These are phyloP conservation scores for Candida ulmi DNA, from an alignment of 805 yeast species.

Conservation along the genomic window DNA sequence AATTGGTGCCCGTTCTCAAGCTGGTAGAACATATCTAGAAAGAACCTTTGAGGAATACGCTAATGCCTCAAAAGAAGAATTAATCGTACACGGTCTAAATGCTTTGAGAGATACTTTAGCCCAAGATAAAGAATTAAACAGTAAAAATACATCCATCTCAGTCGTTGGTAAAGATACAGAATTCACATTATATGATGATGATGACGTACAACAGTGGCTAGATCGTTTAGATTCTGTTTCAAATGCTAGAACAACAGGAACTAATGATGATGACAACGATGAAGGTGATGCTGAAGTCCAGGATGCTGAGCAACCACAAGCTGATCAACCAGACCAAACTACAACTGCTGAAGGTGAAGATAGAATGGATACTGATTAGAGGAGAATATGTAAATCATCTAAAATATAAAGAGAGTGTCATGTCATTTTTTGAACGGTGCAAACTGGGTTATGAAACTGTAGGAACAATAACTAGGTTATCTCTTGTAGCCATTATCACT, in stretches of 20 bases:
- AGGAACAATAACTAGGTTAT: no score
- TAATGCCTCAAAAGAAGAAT: conserved; percentile 57
- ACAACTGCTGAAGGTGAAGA: conserved; percentile 18
- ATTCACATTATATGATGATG: conserved; percentile 82
- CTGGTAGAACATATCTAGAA: conserved; percentile 94
- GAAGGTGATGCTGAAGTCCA: conserved; percentile 3
- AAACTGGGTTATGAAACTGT: no score
- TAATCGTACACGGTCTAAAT: conserved; percentile 79
- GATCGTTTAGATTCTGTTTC: conserved; percentile 65
- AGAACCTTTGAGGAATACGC: conserved; percentile 69
- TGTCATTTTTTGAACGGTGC: background rate
- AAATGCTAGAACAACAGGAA: conserved; percentile 46
- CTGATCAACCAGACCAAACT: conserved; percentile 13
- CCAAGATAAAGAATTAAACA: conserved; percentile 87
- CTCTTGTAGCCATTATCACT: no score
- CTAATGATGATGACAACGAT: conserved; percentile 20
- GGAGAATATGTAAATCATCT: no score
- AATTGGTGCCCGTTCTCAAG: conserved; percentile 98
- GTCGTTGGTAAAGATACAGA: conserved; percentile 79
- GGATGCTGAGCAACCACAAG: conserved; percentile 10
- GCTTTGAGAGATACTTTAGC: conserved; percentile 92
- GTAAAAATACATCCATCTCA: conserved; percentile 83
- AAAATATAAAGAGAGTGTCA: background rate
- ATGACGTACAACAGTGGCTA: conserved; percentile 74
- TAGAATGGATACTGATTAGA: conserved; percentile 34